These are phyloP conservation scores for Diphasiastrum complanatum DNA, from an alignment of 83 land plant genomes.

Conservation along the genomic window DNA sequence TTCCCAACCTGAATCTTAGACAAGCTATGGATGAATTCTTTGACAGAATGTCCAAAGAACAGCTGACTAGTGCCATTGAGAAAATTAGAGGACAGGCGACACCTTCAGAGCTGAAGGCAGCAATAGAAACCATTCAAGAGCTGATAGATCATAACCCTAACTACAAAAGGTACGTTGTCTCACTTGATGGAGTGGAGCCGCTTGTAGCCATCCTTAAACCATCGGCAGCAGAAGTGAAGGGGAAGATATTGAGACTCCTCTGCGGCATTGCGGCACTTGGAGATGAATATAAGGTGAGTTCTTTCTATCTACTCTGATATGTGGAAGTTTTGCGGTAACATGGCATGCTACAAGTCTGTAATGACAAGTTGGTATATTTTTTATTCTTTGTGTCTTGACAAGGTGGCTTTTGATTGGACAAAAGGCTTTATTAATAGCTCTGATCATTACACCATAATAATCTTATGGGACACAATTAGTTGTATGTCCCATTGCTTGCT, in stretches of 20 bases:
- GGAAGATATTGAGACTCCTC: constrained; percentile 21
- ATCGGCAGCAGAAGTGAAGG: constrained; percentile 13
- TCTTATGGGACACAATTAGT: too few relatives aligned
- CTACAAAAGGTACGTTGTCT: constrained; percentile 23
- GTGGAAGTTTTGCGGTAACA: neutral
- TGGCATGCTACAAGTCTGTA: neutral
- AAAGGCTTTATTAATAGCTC: too few relatives aligned
- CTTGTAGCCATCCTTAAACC: constrained; percentile 24
- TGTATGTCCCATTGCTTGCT: too few relatives aligned
- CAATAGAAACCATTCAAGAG: constrained; percentile 20
- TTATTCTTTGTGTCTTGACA: too few relatives aligned
- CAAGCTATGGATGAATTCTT: constrained; percentile 33
- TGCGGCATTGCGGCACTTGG: constrained; percentile 18
- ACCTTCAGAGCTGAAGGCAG: constrained; percentile 12
- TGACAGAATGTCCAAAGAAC: constrained; percentile 18
- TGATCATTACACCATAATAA: too few relatives aligned
- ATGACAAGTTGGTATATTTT: too few relatives aligned
- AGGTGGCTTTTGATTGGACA: too few relatives aligned
- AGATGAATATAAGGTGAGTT: constrained; percentile 29
- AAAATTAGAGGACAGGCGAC: constrained; percentile 11
- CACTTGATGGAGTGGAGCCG: constrained; percentile 27
- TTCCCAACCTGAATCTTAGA: constrained; percentile 22
- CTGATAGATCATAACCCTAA: constrained; percentile 13
- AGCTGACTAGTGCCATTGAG: constrained; percentile 18
- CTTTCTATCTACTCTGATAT: neutral